These are phyloP conservation scores for Quercus tomentella DNA, from an alignment of 331 rosid genomes.

Conservation along the genomic window DNA sequence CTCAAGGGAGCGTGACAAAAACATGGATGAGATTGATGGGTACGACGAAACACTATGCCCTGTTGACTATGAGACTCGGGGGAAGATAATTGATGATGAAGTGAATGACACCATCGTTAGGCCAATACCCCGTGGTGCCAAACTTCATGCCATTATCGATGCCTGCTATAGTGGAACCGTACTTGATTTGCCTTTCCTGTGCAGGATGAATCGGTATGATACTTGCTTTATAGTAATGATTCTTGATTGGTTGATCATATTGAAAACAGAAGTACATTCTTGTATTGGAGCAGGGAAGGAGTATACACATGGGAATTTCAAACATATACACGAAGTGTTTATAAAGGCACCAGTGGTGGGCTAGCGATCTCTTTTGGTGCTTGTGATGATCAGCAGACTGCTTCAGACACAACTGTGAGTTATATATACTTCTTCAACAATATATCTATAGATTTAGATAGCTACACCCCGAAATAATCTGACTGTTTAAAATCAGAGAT, in stretches of 20 bases:
- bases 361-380: constrained; percentile 54
- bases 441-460: not conserved
- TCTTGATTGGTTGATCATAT: not conserved
- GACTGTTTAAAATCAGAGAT: no score
- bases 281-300: constrained; percentile 38
- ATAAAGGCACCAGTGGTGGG: constrained; percentile 62
- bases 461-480: no score
- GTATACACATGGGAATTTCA: constrained; percentile 47
- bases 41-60: constrained; percentile 61
- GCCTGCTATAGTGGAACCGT: constrained; percentile 46
- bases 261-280: not conserved
- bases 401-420: constrained; percentile 46
- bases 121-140: constrained; percentile 52
- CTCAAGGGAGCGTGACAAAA: constrained; percentile 22
- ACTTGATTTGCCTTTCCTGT: constrained; percentile 40
- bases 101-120: constrained; percentile 54
- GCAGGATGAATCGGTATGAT: constrained; percentile 43
- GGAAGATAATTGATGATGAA: constrained; percentile 60
- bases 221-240: not conserved
- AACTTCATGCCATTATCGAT: constrained; percentile 54
- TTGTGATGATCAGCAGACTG: constrained; percentile 47
- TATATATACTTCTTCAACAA: not conserved
- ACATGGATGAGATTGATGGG: constrained; percentile 55
- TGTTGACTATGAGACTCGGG: constrained; percentile 39
- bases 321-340: constrained; percentile 1